phyloP scores from a whole-genome alignment of 331 rosid genomes.

The Quercus phellos region DNA sequence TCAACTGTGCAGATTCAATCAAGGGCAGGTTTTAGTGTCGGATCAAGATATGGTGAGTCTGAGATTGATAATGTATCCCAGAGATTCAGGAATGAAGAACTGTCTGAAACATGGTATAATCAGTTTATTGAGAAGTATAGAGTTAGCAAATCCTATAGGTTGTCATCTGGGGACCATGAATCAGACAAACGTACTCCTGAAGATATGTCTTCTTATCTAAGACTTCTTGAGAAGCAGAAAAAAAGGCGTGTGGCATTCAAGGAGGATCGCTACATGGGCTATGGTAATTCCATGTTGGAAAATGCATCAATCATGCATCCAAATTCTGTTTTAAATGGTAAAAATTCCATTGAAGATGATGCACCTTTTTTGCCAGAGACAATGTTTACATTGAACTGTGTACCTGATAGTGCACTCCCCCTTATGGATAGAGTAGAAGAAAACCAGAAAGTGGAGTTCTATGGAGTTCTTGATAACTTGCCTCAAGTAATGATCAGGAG shows the following conservation, averaged over 20 bases:
- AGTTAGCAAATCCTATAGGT: slow-evolving; percentile 41
- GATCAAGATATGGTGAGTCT: slow-evolving; percentile 62
- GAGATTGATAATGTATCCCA: slow-evolving; percentile 46
- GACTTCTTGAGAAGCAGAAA: slow-evolving; percentile 43
- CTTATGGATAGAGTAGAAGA: slow-evolving; percentile 35
- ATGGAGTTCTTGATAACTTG: slow-evolving; percentile 69
- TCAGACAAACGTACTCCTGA: slow-evolving; percentile 60
- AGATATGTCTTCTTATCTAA: slow-evolving; percentile 67
- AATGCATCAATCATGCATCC: slow-evolving; percentile 40
- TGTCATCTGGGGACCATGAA: slow-evolving; percentile 50
- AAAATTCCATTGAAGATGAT: slow-evolving; percentile 38
- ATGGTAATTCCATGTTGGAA: slow-evolving; percentile 36
- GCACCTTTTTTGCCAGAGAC: slow-evolving; percentile 63
- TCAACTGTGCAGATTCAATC: slow-evolving; percentile 56
- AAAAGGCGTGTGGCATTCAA: slow-evolving; percentile 56
- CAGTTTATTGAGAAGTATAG: slow-evolving; percentile 63
- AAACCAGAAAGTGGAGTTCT: slow-evolving; percentile 41
- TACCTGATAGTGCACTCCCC: slow-evolving; percentile 85
- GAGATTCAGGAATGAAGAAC: slow-evolving; percentile 52
- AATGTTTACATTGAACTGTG: slow-evolving; percentile 60
- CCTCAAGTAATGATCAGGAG: slow-evolving; percentile 54
- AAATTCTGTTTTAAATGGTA: slow-evolving; percentile 36
- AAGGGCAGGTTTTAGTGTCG: slow-evolving; percentile 38
- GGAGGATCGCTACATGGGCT: slow-evolving; percentile 50
- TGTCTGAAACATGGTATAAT: slow-evolving; percentile 85